Evolutionary conservation across 495 filamentous ascomycete species (phyloP).

Genomic region (Apiosordaria backusii): DNA sequence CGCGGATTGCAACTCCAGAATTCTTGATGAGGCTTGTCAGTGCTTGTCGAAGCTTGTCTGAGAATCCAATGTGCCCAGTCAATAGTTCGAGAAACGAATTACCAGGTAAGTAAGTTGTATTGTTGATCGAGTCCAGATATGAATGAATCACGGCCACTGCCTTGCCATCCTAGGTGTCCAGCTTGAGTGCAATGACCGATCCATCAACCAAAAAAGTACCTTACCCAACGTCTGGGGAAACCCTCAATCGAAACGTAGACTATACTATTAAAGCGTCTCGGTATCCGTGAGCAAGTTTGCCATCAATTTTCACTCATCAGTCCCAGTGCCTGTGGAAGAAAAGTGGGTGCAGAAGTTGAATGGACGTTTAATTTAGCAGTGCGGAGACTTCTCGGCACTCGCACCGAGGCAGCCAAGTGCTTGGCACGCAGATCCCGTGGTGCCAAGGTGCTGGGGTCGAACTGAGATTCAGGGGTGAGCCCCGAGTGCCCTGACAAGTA

Average conservation of each 20-base stretch:
- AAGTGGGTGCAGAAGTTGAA: background rate
- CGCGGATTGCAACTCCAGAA: background rate
- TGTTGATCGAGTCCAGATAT: no score
- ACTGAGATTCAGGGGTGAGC: constrained; percentile 12
- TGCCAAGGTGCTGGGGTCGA: constrained; percentile 20
- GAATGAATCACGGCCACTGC: no score
- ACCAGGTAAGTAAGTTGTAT: no score
- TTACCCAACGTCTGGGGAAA: no score
- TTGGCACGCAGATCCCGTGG: constrained; percentile 32
- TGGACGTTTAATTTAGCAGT: constrained; percentile 18
- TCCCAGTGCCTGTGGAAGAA: background rate
- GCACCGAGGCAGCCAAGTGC: constrained; percentile 16
- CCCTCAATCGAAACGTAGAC: no score
- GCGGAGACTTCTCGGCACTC: constrained; percentile 26
- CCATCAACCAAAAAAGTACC: no score
- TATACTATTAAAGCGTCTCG: no score
- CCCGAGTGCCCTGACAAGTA: background rate
- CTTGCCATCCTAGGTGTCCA: no score
- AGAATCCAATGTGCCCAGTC: no score
- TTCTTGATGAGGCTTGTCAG: background rate
- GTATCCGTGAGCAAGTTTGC: background rate
- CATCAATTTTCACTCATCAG: background rate
- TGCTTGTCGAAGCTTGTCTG: background rate
- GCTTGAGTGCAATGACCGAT: no score
- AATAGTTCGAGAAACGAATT: no score